These are phyloP conservation scores for Fusarium lyarnte DNA, from an alignment of 2,329 filamentous ascomycete genomes.

Conservation along the genomic window DNA sequence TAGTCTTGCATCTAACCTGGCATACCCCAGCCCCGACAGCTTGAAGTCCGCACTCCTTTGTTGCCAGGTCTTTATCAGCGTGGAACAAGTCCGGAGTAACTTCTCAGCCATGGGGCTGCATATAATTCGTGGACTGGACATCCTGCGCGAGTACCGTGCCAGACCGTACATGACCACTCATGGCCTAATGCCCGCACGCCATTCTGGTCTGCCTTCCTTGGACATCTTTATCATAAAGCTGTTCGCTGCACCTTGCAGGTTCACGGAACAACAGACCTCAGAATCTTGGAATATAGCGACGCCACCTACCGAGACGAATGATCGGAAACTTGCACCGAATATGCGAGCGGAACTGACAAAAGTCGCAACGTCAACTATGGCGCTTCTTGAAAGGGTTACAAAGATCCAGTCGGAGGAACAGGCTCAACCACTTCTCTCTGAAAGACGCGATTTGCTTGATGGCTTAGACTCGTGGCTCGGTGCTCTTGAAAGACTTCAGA, in stretches of 20 bases:
- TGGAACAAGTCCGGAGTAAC: constrained; percentile 55
- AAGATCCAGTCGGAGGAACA: constrained; percentile 33
- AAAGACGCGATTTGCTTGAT: constrained; percentile 46
- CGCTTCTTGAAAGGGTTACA: constrained; percentile 47
- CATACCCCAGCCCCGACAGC: constrained; percentile 42
- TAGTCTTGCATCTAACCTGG: constrained; percentile 52
- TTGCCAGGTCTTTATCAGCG: constrained; percentile 59
- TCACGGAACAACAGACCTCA: constrained; percentile 45
- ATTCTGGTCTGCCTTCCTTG: constrained; percentile 49
- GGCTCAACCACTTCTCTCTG: constrained; percentile 41
- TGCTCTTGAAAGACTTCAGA: constrained; percentile 41
- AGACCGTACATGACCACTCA: constrained; percentile 47
- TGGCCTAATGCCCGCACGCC: constrained; percentile 46
- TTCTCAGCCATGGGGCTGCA: constrained; percentile 55
- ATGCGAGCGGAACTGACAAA: constrained; percentile 48
- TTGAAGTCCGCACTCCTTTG: constrained; percentile 55
- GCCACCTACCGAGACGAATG: constrained; percentile 30
- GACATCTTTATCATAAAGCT: constrained; percentile 56
- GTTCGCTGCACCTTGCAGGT: constrained; percentile 54
- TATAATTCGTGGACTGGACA: constrained; percentile 54
- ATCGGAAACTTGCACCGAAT: constrained; percentile 49
- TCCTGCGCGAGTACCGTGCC: constrained; percentile 54
- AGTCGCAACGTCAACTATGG: constrained; percentile 47
- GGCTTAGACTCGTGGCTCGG: constrained; percentile 48
- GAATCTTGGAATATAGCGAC: constrained; percentile 19